Base-by-base conservation (phyloP, 495 filamentous ascomycete species). In the Penicillium mononematosum region DNA sequence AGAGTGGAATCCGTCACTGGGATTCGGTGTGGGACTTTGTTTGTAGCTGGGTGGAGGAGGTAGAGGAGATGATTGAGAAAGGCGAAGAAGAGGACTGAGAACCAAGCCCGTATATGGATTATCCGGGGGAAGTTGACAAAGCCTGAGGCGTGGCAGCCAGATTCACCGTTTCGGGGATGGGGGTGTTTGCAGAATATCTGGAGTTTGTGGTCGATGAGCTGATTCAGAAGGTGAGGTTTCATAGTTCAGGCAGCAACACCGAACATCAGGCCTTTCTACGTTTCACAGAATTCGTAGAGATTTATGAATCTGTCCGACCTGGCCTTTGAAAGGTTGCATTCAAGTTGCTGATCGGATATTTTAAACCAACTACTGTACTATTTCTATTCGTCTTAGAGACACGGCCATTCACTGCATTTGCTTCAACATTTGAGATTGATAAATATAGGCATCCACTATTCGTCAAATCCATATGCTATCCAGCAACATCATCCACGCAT, bases 121-220 rank as follows among this genome's bases (percentile, higher is more conserved):
- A 43, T 22, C 42, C 36, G 20, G 56, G 20, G 12, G 56, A 62
- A 31, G 57, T 53, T 27, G 81, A 32, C 12, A 12, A 8, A 27
- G 27, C 27, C 8, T 27, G 27, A 27, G 27, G 7, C 27, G 27
- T 8, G 27, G 7, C 27, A 27, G 27, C 27, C 6, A 7, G 27
- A 29, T 29, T 0, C 27, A 29, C 27, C 27, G 7, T 8, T 29
- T 29, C 1, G 7, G 7, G 27, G 7, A 29, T 9, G 25, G 6
- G 6, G 6, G 25, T 27, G 27, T 29, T 29, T 4, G 27, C 27
- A 29, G 27, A 9, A 27, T 27, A 8, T 27, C 27, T 29, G 27
- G 27, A 29, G 27, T 9, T 29, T 29, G 7, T 29, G 27, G 7
- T 8, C 4, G 27, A 29, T 29, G 27, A 9, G 24, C 22, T 27